Base-by-base conservation (phyloP, 1,284 basidiomycete genomes). In the Rhodotorula sp. region DNA sequence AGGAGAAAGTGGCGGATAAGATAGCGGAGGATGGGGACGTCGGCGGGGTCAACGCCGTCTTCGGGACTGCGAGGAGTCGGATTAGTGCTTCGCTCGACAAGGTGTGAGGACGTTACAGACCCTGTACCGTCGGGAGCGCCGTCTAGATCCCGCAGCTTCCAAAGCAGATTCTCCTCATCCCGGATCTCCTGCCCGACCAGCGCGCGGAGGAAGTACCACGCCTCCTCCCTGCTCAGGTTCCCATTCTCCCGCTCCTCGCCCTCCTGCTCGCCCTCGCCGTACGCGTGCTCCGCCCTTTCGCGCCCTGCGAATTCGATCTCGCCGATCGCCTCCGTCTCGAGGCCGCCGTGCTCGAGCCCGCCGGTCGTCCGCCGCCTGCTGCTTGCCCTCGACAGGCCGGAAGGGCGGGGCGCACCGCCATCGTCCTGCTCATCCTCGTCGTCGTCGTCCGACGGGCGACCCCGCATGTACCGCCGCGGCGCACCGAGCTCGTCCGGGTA, bases 1-100 rank as follows among this genome's bases (percentile, higher is more conserved):
- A 77, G 64, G 54, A 77, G 71, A 58, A 78, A 77, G 60, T 78
- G 69, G 19, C 73, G 76, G 54, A 78, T 72, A 34, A 78, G 71
- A 67, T 76, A 78, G 17, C 76, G 70, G 25, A 78, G 62, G 63
- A 78, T 74, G 22, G 77, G 77, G 9, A 71, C 56, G 39, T 76
- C 69, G 36, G 58, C 57, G 5, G 73, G 66, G 39, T 66, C 64
- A 37, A 69, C 46, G 34, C 55, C 44, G 13, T 73, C 71, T 3
- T 53, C 63, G 51, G 62, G 57, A 15, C 36, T 15, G 32, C 55
- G 48, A 55, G 21, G 7, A 2, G 37, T 7, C 12, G 22, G 1
- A 34, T 27, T 27, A 32, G 19, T 21, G 27, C 34, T 10, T 25
- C 39, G 10, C 10, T 36, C 37, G 3, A 29, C 21, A 34, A 55